Percentiles rank a stretch among this genome's conserved stretches.
Evolutionary conservation across 805 yeast species (phyloP).

Genomic region (Wickerhamiella sergipiensis): DNA sequence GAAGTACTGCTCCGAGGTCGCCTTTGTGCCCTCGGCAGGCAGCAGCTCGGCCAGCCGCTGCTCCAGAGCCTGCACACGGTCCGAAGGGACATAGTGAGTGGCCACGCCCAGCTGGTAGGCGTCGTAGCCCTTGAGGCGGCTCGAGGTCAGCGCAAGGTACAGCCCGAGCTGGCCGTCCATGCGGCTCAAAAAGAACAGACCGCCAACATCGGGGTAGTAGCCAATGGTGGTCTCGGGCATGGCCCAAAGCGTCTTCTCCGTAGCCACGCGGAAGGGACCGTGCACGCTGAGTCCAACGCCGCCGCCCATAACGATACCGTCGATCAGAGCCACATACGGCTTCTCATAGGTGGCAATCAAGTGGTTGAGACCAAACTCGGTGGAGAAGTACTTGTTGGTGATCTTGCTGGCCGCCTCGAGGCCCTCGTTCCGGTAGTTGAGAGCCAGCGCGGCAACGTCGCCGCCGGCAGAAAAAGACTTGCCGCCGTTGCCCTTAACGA

Average conservation of each 20-base stretch:
- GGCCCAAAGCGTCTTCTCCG: constrained; percentile 80
- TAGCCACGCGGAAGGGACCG: constrained; percentile 85
- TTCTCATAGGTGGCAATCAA: constrained; percentile 68
- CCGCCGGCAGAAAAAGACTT: constrained; percentile 93
- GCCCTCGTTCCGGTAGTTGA: constrained; percentile 20
- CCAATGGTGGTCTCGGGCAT: constrained; percentile 99
- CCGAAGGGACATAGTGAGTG: constrained; percentile 73
- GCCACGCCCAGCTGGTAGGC: constrained; percentile 76
- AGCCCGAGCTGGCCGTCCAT: constrained; percentile 73
- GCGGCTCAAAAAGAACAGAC: constrained; percentile 76
- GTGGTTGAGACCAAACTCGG: constrained; percentile 73
- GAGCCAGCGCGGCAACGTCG: constrained; percentile 73
- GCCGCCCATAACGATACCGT: constrained; percentile 96
- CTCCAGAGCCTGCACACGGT: constrained; percentile 46
- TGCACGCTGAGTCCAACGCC: constrained; percentile 90
- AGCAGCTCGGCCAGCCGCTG: constrained; percentile 53
- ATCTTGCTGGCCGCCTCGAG: constrained; percentile 33
- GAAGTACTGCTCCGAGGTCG: constrained; percentile 17
- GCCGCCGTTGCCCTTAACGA: constrained; percentile 48
- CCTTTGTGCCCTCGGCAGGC: constrained; percentile 15
- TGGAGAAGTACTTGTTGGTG: constrained; percentile 54
- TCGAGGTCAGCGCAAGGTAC: constrained; percentile 79
- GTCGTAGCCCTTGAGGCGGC: constrained; percentile 61
- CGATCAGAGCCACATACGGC: constrained; percentile 74
- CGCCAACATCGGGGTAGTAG: constrained; percentile 91